Evolutionary conservation across 73 alveolate species (phyloP), one percentile per base, ranked within the genome.

Genomic region (Paramecium pentaurelia): DNA sequence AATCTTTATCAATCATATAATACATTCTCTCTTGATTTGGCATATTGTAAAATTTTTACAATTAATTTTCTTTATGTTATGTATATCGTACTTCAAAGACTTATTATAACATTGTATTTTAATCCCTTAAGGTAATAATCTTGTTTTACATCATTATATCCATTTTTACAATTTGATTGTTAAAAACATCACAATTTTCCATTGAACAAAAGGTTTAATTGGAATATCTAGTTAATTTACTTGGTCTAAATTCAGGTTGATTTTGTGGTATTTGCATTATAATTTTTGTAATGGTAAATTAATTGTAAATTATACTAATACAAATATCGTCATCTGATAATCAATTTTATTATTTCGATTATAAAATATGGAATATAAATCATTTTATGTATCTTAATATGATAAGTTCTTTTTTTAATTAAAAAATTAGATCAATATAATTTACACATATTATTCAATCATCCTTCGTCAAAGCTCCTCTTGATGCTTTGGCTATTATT

Each of bases 11-110:
- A 12, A 80, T 44, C 45, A 80, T 44, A 47, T 37, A 80, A 80
- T 44, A 80, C 91, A 80, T 80, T 38, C 91, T 2, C 14, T 80
- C 91, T 47, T 80, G 34, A 45, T 22, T 20, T n/a, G 91, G 91
- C 54, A 80, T 18, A 32, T 22, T 34, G 28, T 80, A 44, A 47
- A 80, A 80, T 22, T 60, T 38, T 44, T 20, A 11, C 5, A 14
- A 8, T 25, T 80, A 18, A 8, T 80, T 32, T 27, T 47, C 49
- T 44, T 45, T 80, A 34, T 36, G 86, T 71, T 71, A 42, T 36
- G 59, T 3, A 42, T 71, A 71, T 44, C 45, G 28, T 38, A 27
- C 73, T 80, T 80, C 91, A 44, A 80, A 80, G 1, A 44, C 73
- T 80, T 80, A 34, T 47, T 44, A 25, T 44, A 80, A 73, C 91